Percentiles rank a stretch among this genome's conserved stretches.
Conservation (phyloP, 257 asterid genomes). For the Avicennia marina region DNA sequence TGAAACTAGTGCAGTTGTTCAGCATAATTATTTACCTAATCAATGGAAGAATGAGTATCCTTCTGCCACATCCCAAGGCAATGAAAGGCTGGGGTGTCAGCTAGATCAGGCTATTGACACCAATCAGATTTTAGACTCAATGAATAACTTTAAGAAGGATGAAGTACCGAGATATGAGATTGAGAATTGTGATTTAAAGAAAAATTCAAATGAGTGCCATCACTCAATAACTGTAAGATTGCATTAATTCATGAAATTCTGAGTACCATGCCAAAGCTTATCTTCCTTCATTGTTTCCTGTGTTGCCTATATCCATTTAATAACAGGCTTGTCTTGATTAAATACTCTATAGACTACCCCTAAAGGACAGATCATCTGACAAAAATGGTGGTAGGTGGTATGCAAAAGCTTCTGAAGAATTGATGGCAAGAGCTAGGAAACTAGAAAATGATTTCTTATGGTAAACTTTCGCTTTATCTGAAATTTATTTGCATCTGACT, state of each 20-base stretch:
- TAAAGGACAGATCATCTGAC: slow-evolving; percentile 24
- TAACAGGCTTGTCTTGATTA: slow-evolving; percentile 2
- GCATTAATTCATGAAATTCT: slow-evolving; percentile 10
- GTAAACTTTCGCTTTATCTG: slow-evolving; percentile 33
- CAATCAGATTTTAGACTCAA: slow-evolving; percentile 26
- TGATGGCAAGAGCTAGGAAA: slow-evolving; percentile 48
- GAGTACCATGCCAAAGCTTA: neutral
- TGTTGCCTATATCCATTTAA: neutral
- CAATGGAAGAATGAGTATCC: slow-evolving; percentile 44
- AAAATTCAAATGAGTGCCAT: slow-evolving; percentile 48
- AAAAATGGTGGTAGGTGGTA: slow-evolving; percentile 31
- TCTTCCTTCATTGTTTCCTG: neutral
- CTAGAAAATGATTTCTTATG: slow-evolving; percentile 60
- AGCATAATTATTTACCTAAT: slow-evolving; percentile 27
- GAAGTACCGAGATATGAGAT: slow-evolving; percentile 32
- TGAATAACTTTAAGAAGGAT: slow-evolving; percentile 20
- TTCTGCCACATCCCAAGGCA: slow-evolving; percentile 24
- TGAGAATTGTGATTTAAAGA: slow-evolving; percentile 40
- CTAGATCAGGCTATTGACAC: slow-evolving; percentile 27
- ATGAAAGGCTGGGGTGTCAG: slow-evolving; percentile 30
- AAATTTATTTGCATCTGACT: neutral
- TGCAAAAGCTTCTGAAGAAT: slow-evolving; percentile 36
- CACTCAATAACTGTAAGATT: slow-evolving; percentile 47
- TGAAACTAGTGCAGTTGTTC: slow-evolving; percentile 33
- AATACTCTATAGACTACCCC: slow-evolving; percentile 32